Percentiles rank a stretch among this genome's conserved stretches.
Evolutionary conservation across 805 yeast genomes (phyloP).

Genomic region (Jamesozyma piceae): DNA sequence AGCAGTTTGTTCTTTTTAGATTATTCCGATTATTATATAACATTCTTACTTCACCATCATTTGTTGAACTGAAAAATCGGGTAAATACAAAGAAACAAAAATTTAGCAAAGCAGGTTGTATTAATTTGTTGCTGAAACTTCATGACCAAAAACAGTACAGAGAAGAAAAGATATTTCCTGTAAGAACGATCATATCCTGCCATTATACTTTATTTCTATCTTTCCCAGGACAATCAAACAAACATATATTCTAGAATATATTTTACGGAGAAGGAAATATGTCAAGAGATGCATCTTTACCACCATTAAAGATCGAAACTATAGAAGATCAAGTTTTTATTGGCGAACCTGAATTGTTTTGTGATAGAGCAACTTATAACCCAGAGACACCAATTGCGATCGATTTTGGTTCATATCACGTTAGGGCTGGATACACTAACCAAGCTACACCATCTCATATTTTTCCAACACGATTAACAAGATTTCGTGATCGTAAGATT

Average conservation of each 20-base stretch:
- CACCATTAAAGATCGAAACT: constrained; percentile 21
- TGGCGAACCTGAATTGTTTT: constrained; percentile 27
- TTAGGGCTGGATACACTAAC: constrained; percentile 52
- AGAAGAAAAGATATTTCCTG: too few species aligned
- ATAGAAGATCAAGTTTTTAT: constrained; percentile 26
- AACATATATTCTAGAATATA: too few species aligned
- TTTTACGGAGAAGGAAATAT: constrained; percentile 1
- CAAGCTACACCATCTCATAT: constrained; percentile 42
- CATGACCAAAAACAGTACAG: too few species aligned
- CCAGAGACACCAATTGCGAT: constrained; percentile 63
- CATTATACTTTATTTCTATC: too few species aligned
- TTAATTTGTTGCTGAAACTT: not conserved
- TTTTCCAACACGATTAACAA: constrained; percentile 61
- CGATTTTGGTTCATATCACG: constrained; percentile 66
- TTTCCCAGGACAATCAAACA: too few species aligned
- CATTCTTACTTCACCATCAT: not conserved
- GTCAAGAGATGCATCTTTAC: constrained; percentile 23
- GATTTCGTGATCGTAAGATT: constrained; percentile 71
- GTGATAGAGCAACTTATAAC: constrained; percentile 26
- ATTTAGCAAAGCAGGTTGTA: not conserved
- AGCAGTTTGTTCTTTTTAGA: too few species aligned
- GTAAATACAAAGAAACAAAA: not conserved
- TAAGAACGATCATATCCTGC: too few species aligned
- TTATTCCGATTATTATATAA: too few species aligned
- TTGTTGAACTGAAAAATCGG: not conserved